These are phyloP conservation scores for Globisporangium solare DNA, from an alignment of 352 stramenopile genomes.

Conservation along the genomic window DNA sequence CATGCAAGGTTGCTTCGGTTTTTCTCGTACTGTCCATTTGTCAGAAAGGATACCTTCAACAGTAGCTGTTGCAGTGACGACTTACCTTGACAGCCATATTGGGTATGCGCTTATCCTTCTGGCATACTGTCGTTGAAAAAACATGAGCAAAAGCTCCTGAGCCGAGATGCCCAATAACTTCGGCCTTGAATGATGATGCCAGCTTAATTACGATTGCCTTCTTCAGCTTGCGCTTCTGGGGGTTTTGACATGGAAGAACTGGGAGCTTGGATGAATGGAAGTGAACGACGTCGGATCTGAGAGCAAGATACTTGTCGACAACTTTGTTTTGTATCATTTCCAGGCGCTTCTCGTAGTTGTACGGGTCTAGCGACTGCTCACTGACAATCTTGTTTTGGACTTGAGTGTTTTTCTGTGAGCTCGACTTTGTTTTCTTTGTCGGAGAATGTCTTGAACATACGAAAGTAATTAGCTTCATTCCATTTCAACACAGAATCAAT, in stretches of 20 bases:
- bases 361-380: slow-evolving; percentile 40
- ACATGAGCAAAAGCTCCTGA: slow-evolving; percentile 75
- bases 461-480: slow-evolving; percentile 5
- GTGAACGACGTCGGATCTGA: slow-evolving; percentile 38
- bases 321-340: slow-evolving; percentile 32
- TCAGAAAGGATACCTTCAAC: not conserved
- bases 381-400: not conserved
- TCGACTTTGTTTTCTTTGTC: slow-evolving; percentile 6
- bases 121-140: slow-evolving; percentile 45
- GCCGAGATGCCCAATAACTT: slow-evolving; percentile 57
- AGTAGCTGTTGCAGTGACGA: not conserved
- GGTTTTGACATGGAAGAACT: slow-evolving; percentile 36
- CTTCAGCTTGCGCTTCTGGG: slow-evolving; percentile 48
- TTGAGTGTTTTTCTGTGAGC: slow-evolving; percentile 2
- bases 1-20: slow-evolving; percentile 63
- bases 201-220: slow-evolving; percentile 38
- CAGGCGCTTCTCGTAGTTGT: slow-evolving; percentile 40
- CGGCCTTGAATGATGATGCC: slow-evolving; percentile 24
- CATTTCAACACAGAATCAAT: slow-evolving; percentile 7
- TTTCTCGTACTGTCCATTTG: slow-evolving; percentile 54
- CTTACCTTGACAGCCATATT: slow-evolving; percentile 67
- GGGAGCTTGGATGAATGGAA: slow-evolving; percentile 51
- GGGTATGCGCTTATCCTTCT: slow-evolving; percentile 15
- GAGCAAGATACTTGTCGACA: slow-evolving; percentile 43
- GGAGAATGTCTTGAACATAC: slow-evolving; percentile 8